Base-by-base conservation (phyloP, 2,329 filamentous ascomycete species). In the Colletotrichum brevisporum region DNA sequence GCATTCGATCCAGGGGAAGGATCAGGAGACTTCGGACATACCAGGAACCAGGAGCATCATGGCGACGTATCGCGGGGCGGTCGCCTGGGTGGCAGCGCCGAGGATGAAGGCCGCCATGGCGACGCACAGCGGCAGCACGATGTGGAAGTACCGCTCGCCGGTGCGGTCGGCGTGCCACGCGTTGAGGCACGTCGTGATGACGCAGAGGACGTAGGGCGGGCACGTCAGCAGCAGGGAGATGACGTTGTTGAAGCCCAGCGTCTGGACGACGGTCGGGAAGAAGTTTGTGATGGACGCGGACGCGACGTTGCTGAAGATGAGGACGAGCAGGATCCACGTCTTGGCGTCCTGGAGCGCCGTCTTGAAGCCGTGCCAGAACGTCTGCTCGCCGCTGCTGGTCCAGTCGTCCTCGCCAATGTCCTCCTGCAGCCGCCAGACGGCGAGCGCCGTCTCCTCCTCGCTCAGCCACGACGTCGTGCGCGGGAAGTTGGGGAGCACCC, bases 101-200 rank as follows among this genome's bases (percentile, higher is more conserved):
- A 94, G 83, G 73, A 94, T 91, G 79, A 92, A 94, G 4, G 89
- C 87, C 0, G 81, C 80, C 4, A 93, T 83, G 15, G 88, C 88
- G 50, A 93, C 81, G 65, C 83, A 86, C 13, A 93, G 83, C 0
- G 92, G 91, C 1, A 89, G 64, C 0, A 84, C 83, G 68, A 94
- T 86, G 78, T 94, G 92, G 76, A 87, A 88, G 78, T 90, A 94
- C 5, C 91, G 86, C 78, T 94, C 92, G 21, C 90, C 90, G 0
- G 90, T 92, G 50, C 84, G 86, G 77, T 94, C 92, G 16, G 92
- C 90, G 77, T 93, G 90, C 84, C 88, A 90, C 4, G 91, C 89
- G 72, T 92, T 93, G 51, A 84, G 65, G 72, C 90, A 89, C 1
- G 90, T 88, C 0, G 87, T 88, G 51, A 92, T 84, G 39, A 89